Evolutionary conservation across 2,329 filamentous ascomycete genomes (phyloP).

Genomic region (Acephala macrosclerotiorum): DNA sequence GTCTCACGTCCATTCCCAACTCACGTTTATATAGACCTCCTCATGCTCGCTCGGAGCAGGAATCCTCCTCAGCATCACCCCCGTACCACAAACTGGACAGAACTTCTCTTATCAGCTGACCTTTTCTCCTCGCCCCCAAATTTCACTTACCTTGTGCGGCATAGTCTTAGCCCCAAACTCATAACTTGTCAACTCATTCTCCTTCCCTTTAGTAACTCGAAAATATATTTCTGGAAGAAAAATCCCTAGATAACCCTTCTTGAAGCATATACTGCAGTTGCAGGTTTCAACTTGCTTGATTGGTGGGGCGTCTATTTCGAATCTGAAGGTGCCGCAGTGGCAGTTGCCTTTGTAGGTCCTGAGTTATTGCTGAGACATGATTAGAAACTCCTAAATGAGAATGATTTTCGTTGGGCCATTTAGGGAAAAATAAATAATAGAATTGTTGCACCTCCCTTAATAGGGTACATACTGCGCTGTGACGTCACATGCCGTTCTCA

Average conservation of each 20-base stretch:
- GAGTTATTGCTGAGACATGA: constrained; percentile 4
- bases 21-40: not conserved
- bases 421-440: not conserved
- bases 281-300: constrained; percentile 62
- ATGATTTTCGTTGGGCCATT: not conserved
- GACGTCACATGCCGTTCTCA: not conserved
- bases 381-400: not conserved
- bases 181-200: constrained; percentile 51
- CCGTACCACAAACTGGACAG: constrained; percentile 56
- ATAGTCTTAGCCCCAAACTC: constrained; percentile 48
- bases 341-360: constrained; percentile 58
- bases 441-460: not conserved
- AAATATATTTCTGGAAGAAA: constrained; percentile 44
- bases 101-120: constrained; percentile 48
- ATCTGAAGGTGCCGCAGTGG: constrained; percentile 61
- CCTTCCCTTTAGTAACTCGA: constrained; percentile 54
- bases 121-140: not conserved
- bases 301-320: constrained; percentile 59
- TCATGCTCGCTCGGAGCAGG: not conserved
- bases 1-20: not conserved
- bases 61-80: constrained; percentile 42
- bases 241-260: constrained; percentile 53
- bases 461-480: not conserved
- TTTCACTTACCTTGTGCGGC: constrained; percentile 48
- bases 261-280: constrained; percentile 71